Percentiles rank a stretch among this genome's conserved stretches.
Evolutionary conservation across 208 protist genomes (phyloP).

Genomic region (Crithidia fasciculata): DNA sequence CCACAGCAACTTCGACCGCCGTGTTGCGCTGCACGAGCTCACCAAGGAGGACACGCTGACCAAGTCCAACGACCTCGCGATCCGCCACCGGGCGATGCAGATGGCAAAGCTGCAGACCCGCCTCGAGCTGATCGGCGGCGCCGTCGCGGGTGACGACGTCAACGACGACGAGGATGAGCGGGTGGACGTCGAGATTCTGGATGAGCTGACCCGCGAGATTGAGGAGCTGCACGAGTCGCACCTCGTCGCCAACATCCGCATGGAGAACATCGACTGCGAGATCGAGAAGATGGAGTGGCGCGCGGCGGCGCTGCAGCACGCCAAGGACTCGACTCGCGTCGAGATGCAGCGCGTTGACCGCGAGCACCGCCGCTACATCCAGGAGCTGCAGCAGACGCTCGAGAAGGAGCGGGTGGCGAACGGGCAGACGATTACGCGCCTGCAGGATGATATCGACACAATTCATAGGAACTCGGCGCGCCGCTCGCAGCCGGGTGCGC

Average conservation of each 20-base stretch:
- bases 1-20: conserved; percentile 64
- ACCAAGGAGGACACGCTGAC: conserved; percentile 57
- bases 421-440: conserved; percentile 43
- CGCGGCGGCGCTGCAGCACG: conserved; percentile 51
- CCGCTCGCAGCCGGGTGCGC: conserved; percentile 15
- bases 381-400: conserved; percentile 52
- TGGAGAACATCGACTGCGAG: conserved; percentile 64
- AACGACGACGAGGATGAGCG: conserved; percentile 53
- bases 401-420: conserved; percentile 53
- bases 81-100: conserved; percentile 71
- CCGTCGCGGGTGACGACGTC: conserved; percentile 57
- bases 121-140: conserved; percentile 78
- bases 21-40: conserved; percentile 60
- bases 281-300: conserved; percentile 69
- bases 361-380: conserved; percentile 57
- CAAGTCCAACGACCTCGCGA: conserved; percentile 59
- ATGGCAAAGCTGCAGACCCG: conserved; percentile 76
- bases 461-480: conserved; percentile 23
- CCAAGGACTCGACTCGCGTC: conserved; percentile 47
- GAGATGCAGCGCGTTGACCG: conserved; percentile 67
- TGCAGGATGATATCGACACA: conserved; percentile 59
- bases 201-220: conserved; percentile 68
- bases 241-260: conserved; percentile 43
- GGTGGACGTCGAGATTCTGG: conserved; percentile 68
- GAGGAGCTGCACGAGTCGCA: conserved; percentile 55